Evolutionary conservation across 2,329 filamentous ascomycete species (phyloP).

Genomic region (Xylariales sp.): DNA sequence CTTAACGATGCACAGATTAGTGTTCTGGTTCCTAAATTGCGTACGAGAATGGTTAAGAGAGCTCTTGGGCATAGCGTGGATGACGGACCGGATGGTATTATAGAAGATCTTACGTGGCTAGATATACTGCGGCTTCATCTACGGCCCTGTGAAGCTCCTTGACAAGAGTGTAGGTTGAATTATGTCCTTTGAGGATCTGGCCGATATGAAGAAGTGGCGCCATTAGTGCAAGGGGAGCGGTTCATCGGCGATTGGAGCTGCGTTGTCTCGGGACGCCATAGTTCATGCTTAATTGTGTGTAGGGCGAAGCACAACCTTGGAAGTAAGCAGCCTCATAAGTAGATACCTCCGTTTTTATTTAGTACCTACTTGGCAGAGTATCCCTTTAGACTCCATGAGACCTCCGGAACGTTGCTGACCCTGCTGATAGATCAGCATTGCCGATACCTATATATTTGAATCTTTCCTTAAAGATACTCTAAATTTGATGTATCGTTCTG

Average conservation of each 20-base stretch:
- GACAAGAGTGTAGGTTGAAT: slow-evolving; percentile 41
- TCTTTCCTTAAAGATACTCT: too few species aligned
- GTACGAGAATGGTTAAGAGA: slow-evolving; percentile 10
- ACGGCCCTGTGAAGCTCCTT: slow-evolving; percentile 43
- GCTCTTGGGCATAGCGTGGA: slow-evolving; percentile 17
- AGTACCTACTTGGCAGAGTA: too few species aligned
- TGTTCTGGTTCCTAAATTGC: slow-evolving; percentile 34
- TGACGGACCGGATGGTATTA: not conserved
- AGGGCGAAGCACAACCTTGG: too few species aligned
- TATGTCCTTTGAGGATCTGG: slow-evolving; percentile 39
- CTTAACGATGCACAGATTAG: slow-evolving; percentile 43
- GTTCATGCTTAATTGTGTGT: slow-evolving; percentile 10
- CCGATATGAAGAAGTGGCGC: slow-evolving; percentile 33
- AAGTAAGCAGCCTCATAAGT: too few species aligned
- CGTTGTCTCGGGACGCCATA: slow-evolving; percentile 14
- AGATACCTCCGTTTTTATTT: too few species aligned
- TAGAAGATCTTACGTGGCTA: slow-evolving; percentile 40
- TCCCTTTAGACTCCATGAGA: too few species aligned
- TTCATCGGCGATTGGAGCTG: slow-evolving; percentile 18
- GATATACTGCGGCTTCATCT: slow-evolving; percentile 44
- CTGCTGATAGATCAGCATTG: too few species aligned
- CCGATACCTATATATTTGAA: too few species aligned
- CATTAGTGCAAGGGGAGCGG: slow-evolving; percentile 32
- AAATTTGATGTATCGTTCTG: too few species aligned
- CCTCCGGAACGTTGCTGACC: too few species aligned